A percentile compares a stretch with the other conserved stretches of the same genome.
phyloP scores from a whole-genome alignment of 768 basidiomycete genomes.

The Lactifluus piperatus region DNA sequence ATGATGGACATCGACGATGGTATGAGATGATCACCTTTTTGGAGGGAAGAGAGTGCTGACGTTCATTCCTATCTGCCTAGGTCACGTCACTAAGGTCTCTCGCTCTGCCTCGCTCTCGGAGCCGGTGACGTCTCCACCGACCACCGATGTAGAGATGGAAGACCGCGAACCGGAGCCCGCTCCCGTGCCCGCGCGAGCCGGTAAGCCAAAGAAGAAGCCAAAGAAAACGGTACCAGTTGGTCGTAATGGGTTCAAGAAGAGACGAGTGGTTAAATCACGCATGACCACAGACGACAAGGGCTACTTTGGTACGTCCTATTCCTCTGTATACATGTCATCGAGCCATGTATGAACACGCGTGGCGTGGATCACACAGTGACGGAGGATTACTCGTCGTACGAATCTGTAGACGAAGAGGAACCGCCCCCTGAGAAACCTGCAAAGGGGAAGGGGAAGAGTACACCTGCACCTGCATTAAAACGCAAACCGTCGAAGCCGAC shows the following conservation, averaged over 20 bases:
- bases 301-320: slow-evolving; percentile 49
- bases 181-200: slow-evolving; percentile 24
- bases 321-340: background rate
- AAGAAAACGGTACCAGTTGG: slow-evolving; percentile 69
- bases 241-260: slow-evolving; percentile 69
- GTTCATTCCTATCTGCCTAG: slow-evolving; percentile 31
- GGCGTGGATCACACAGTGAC: slow-evolving; percentile 36
- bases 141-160: slow-evolving; percentile 24
- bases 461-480: background rate
- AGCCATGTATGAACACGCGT: background rate
- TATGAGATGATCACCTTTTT: slow-evolving; percentile 19
- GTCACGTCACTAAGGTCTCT: slow-evolving; percentile 19
- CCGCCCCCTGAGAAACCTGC: slow-evolving; percentile 22
- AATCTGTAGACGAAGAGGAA: slow-evolving; percentile 62
- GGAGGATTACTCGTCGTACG: slow-evolving; percentile 75
- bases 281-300: slow-evolving; percentile 54
- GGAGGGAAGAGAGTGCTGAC: slow-evolving; percentile 7
- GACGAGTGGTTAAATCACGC: slow-evolving; percentile 50
- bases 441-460: slow-evolving; percentile 19
- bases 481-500: slow-evolving; percentile 11
- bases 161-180: slow-evolving; percentile 22
- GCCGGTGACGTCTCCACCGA: slow-evolving; percentile 19
- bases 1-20: slow-evolving; percentile 79
- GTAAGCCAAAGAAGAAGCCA: slow-evolving; percentile 30
- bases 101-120: slow-evolving; percentile 7